These are phyloP conservation scores for Gossypium sturtianum DNA, from an alignment of 345 rosid genomes.

Conservation along the genomic window DNA sequence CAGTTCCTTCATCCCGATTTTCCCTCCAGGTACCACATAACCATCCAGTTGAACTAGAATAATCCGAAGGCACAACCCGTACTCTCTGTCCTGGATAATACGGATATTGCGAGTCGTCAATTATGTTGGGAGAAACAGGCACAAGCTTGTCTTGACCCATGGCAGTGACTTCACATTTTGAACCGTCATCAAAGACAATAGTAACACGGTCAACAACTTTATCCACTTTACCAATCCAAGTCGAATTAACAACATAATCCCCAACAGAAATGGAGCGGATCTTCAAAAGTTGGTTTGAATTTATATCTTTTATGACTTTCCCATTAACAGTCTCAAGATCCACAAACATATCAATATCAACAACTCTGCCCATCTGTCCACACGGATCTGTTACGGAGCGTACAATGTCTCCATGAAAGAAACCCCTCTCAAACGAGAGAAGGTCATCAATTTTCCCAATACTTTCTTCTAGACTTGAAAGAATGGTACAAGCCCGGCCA, in stretches of 20 bases:
- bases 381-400: conserved; percentile 49
- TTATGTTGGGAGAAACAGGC: conserved; percentile 49
- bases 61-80: conserved; percentile 38
- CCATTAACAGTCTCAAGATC: conserved; percentile 63
- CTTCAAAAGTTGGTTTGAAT: conserved; percentile 54
- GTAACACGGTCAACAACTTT: conserved; percentile 60
- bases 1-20: conserved; percentile 59
- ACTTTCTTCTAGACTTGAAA: conserved; percentile 78
- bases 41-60: conserved; percentile 62
- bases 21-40: conserved; percentile 70
- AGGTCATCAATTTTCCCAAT: conserved; percentile 86
- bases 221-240: conserved; percentile 78
- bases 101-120: conserved; percentile 63
- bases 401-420: conserved; percentile 67
- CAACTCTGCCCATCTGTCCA: conserved; percentile 81
- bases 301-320: conserved; percentile 43
- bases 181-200: conserved; percentile 67
- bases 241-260: conserved; percentile 67
- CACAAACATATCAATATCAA: conserved; percentile 44
- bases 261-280: conserved; percentile 58
- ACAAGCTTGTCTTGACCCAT: conserved; percentile 50
- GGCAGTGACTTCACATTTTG: conserved; percentile 53
- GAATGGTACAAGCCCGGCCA: conserved; percentile 58
- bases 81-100: conserved; percentile 92
- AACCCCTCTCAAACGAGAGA: conserved; percentile 78